Evolutionary conservation across 768 basidiomycete species (phyloP), one percentile per base, ranked within the genome.

Genomic region (Tricholoma saponaceum): DNA sequence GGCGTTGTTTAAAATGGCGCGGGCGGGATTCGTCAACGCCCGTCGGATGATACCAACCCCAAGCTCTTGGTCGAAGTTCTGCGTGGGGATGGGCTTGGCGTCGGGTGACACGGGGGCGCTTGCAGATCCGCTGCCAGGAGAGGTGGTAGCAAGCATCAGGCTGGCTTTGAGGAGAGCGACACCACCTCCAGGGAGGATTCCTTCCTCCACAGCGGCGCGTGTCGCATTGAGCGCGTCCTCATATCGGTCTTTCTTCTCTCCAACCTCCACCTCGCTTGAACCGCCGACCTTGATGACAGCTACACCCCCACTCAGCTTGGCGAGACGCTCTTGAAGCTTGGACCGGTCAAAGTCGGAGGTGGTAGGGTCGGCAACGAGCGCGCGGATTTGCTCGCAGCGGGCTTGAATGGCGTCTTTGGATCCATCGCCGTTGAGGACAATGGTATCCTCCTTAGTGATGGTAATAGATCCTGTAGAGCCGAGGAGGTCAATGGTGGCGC

Each of bases 231-330:
- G 81, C 1, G 95, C 95, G 69, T 96, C 94, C 64, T 98, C 95
- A 68, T 97, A 98, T 35, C 95, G 83, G 71, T 98, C 96, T 85
- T 98, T 97, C 92, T 98, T 98, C 83, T 98, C 96, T 6, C 95
- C 83, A 59, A 98, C 96, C 76, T 98, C 96, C 52, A 98, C 96
- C 73, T 98, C 96, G 53, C 83, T 85, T 22, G 87, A 77, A 16
- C 96, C 96, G 56, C 96, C 96, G 60, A 98, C 96, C 76, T 93
- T 95, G 83, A 98, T 98, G 74, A 98, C 95, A 14, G 96, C 96
- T 49, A 98, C 96, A 74, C 96, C 95, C 46, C 96, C 96, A 44
- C 84, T 85, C 54, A 98, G 81, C 82, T 99, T 98, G 61, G 96
- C 96, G 46, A 99, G 83, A 62, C 96, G 90, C 71, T 98, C 96